Evolutionary conservation across 1,284 basidiomycete species (phyloP), one percentile per base, ranked within the genome.

Genomic region (Ceratorhiza oryzae-sativae): DNA sequence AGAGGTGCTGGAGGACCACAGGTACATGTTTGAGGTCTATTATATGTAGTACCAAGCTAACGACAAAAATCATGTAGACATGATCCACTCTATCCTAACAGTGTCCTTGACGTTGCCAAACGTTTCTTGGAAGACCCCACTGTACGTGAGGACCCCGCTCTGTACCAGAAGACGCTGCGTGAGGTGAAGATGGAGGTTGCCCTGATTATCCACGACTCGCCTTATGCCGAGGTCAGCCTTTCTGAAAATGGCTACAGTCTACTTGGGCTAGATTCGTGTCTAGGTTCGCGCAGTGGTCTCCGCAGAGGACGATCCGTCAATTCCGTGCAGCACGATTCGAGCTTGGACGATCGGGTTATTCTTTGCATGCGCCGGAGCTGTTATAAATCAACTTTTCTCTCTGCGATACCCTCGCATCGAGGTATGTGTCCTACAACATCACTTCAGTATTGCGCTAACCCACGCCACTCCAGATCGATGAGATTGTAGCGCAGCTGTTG

Each of bases 301-400:
- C 41, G 71, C 76, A 39, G 73, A 74, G 32, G 79, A 81, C 61
- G 79, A 81, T 70, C 74, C 75, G 5, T 67, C 73, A 23, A 75
- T 78, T 34, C 84, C 83, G 10, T 83, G 72, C 30, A 76, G 84
- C 48, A 89, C 88, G 0, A 76, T 89, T 63, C 85, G 88, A 48
- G 83, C 84, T 12, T 89, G 87, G 87, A 78, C 84, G 9, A 83
- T 90, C 36, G 86, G 86, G 45, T 77, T 84, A 48, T 76, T 86
- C 62, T 88, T 73, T 51, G 76, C 75, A 73, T 58, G 77, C 72
- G 80, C 80, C 36, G 81, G 82, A 51, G 62, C 13, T 49, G 36
- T 34, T 23, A 83, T 84, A 15, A 82, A 84, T 73, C 81, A 85
- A 73, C 82, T 77, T 48, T 90, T 76, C 83, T 73, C 67, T 83